These are phyloP conservation scores for Alternaria gaisen DNA, from an alignment of 2,329 filamentous ascomycete genomes.

Conservation along the genomic window DNA sequence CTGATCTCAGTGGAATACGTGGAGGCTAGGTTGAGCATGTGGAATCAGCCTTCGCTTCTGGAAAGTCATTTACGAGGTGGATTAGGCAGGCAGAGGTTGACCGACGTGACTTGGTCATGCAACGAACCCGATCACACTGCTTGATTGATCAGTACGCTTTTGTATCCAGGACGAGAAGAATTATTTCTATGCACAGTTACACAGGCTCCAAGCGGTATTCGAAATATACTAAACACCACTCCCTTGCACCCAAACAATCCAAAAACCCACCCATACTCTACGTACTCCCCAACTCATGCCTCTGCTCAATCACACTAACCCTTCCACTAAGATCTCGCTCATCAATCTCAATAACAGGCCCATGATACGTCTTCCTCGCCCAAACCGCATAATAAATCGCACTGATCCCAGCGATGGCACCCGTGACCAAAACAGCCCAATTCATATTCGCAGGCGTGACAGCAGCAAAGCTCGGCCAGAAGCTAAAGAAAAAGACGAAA, in stretches of 20 bases:
- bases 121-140: background rate
- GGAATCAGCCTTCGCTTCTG: rapidly evolving
- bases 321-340: background rate
- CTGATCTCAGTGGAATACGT: rapidly evolving
- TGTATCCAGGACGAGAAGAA: background rate
- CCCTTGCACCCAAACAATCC: rapidly evolving
- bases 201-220: rapidly evolving
- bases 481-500: slow-evolving; percentile 43
- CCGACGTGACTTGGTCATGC: background rate
- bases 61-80: rapidly evolving
- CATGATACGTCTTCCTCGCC: slow-evolving; percentile 37
- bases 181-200: background rate
- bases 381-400: slow-evolving; percentile 34
- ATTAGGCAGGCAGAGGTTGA: background rate
- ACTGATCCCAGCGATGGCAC: slow-evolving; percentile 26
- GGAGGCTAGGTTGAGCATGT: background rate
- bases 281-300: background rate
- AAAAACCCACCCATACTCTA: background rate
- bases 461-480: slow-evolving; percentile 31
- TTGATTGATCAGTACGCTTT: background rate
- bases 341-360: slow-evolving; percentile 35
- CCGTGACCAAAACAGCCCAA: slow-evolving; percentile 37
- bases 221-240: background rate
- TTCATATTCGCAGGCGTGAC: slow-evolving; percentile 39
- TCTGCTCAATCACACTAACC: background rate